These are phyloP conservation scores for Ichthyophthirius multifiliis DNA, from an alignment of 169 alveolate species.

Conservation along the genomic window DNA sequence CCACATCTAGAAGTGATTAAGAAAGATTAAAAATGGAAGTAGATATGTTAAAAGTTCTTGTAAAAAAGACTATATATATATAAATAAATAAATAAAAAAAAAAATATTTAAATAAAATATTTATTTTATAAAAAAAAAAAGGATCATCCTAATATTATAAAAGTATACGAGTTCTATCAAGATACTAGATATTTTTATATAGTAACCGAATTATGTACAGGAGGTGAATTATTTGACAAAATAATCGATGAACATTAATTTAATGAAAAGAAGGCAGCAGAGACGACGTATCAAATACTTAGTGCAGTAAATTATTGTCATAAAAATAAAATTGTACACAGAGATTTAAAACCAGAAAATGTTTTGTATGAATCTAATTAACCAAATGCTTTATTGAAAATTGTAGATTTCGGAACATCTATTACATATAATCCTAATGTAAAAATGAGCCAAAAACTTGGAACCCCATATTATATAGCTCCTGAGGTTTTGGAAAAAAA, in stretches of 20 bases:
- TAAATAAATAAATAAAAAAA: no score
- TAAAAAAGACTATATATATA: neutral
- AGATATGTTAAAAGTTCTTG: constrained; percentile 77
- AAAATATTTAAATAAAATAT: constrained; percentile 41
- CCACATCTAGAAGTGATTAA: constrained; percentile 48
- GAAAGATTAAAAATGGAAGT: constrained; percentile 78
- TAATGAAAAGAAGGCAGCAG: constrained; percentile 67
- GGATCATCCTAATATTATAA: constrained; percentile 83
- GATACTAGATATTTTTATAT: constrained; percentile 63
- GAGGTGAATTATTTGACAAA: constrained; percentile 75
- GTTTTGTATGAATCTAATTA: constrained; percentile 56
- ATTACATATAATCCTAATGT: constrained; percentile 39
- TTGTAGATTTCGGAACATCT: constrained; percentile 80
- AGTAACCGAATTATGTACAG: constrained; percentile 76
- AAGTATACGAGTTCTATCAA: constrained; percentile 67
- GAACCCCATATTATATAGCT: constrained; percentile 76
- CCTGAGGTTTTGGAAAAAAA: constrained; percentile 65
- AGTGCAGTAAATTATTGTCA: constrained; percentile 77
- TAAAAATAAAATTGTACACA: constrained; percentile 68
- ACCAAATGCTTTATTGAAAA: constrained; percentile 47
- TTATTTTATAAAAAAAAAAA: neutral
- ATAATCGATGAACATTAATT: constrained; percentile 45
- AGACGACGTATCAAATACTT: constrained; percentile 54
- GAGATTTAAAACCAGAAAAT: constrained; percentile 84
- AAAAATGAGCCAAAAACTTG: constrained; percentile 53